These are phyloP conservation scores for Sanghuangporus sanghuang DNA, from an alignment of 1,284 basidiomycete species.

Conservation along the genomic window DNA sequence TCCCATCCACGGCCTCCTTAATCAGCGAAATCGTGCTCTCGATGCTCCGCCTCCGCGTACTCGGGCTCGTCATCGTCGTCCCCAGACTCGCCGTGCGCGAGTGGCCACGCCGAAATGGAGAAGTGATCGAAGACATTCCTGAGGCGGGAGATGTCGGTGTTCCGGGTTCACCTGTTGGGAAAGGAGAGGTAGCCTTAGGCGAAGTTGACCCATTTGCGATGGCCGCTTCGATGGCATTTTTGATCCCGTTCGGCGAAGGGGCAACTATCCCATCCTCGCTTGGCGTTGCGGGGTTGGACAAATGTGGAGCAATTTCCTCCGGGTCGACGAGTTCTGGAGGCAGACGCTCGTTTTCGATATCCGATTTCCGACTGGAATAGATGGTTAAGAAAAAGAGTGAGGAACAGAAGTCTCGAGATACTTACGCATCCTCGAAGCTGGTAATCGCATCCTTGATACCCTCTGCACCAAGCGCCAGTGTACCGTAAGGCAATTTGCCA, in stretches of 20 bases:
- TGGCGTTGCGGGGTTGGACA: constrained; percentile 47
- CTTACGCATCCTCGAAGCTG: constrained; percentile 93
- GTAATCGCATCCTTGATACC: constrained; percentile 95
- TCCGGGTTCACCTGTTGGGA: constrained; percentile 26
- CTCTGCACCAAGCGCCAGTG: constrained; percentile 86
- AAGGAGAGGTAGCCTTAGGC: constrained; percentile 27
- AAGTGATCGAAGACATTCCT: constrained; percentile 28
- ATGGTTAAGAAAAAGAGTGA: not conserved
- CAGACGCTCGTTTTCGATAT: constrained; percentile 97
- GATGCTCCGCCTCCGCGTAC: constrained; percentile 85
- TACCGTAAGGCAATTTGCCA: constrained; percentile 78
- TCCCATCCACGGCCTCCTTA: constrained; percentile 80
- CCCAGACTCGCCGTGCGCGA: constrained; percentile 86
- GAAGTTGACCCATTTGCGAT: constrained; percentile 36
- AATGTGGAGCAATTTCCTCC: constrained; percentile 44
- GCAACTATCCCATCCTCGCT: constrained; percentile 37
- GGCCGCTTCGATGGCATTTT: constrained; percentile 45
- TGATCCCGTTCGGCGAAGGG: constrained; percentile 49
- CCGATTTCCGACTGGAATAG: constrained; percentile 77
- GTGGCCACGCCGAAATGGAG: constrained; percentile 71
- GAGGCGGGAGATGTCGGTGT: constrained; percentile 28
- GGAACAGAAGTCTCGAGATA: constrained; percentile 22
- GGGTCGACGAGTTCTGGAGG: constrained; percentile 95
- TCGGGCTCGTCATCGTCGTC: constrained; percentile 95
- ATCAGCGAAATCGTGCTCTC: constrained; percentile 97